A percentile compares a stretch with the other conserved stretches of the same genome.
Evolutionary conservation across 352 stramenopile genomes (phyloP).

Genomic region (Phytophthora vignae): DNA sequence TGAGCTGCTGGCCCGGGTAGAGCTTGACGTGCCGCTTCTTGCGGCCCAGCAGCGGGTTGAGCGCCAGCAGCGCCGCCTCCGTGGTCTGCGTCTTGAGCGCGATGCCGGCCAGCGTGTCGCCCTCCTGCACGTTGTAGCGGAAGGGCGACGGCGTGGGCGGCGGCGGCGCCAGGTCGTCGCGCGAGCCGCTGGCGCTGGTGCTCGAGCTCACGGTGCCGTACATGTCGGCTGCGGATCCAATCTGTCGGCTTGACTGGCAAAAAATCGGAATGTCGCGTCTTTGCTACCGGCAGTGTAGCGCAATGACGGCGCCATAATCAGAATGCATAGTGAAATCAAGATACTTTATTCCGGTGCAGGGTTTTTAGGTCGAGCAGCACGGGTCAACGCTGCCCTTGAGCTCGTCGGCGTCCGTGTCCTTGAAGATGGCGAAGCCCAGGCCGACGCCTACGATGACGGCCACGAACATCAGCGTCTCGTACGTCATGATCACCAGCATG

Average conservation of each 20-base stretch:
- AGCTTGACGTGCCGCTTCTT: slow-evolving; percentile 63
- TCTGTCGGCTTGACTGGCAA: slow-evolving; percentile 20
- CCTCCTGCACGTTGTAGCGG: slow-evolving; percentile 73
- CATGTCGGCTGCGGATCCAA: slow-evolving; percentile 34
- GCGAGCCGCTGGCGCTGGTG: slow-evolving; percentile 33
- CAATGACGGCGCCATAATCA: slow-evolving; percentile 11
- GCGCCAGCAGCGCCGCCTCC: slow-evolving; percentile 57
- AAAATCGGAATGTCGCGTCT: slow-evolving; percentile 11
- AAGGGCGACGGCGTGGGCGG: slow-evolving; percentile 61
- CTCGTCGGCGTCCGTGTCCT: slow-evolving; percentile 78
- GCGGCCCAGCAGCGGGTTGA: slow-evolving; percentile 72
- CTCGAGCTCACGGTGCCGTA: slow-evolving; percentile 59
- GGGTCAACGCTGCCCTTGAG: slow-evolving; percentile 79
- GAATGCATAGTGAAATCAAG: slow-evolving; percentile 4
- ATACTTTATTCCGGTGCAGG: slow-evolving; percentile 11
- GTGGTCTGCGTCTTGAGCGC: slow-evolving; percentile 73
- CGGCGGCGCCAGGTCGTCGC: slow-evolving; percentile 38
- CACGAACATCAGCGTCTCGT: slow-evolving; percentile 84
- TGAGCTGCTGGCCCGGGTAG: slow-evolving; percentile 77
- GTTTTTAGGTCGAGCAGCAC: slow-evolving; percentile 75
- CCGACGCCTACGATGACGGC: slow-evolving; percentile 77
- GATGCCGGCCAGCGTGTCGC: slow-evolving; percentile 71
- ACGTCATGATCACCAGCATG: slow-evolving; percentile 91
- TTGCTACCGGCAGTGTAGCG: not conserved
- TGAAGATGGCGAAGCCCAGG: slow-evolving; percentile 82